Percentiles rank a stretch among this genome's conserved stretches.
These are phyloP conservation scores for Hyaloscypha bicolor DNA, from an alignment of 495 filamentous ascomycete species.

Conservation along the genomic window DNA sequence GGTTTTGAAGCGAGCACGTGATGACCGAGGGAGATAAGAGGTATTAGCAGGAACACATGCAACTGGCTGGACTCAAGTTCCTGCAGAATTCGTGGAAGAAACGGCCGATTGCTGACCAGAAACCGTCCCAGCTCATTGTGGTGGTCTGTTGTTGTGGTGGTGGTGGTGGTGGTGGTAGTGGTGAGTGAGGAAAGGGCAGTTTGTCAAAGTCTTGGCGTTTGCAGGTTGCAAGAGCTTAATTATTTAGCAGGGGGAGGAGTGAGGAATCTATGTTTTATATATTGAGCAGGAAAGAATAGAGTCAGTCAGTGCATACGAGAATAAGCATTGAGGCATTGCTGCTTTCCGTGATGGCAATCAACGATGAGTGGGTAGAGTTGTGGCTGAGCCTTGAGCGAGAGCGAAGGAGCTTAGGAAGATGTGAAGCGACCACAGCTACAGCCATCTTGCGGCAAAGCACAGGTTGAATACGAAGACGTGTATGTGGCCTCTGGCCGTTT, in stretches of 20 bases:
- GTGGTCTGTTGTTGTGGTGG: not conserved
- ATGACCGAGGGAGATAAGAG: not conserved
- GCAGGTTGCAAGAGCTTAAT: not conserved
- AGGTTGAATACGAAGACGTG: too few species aligned
- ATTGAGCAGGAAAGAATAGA: not conserved
- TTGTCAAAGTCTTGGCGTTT: not conserved
- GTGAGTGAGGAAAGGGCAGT: not conserved
- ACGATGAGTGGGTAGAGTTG: not conserved
- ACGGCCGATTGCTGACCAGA: constrained; percentile 4
- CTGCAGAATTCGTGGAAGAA: constrained; percentile 12
- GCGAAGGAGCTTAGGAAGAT: not conserved
- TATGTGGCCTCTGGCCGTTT: too few species aligned
- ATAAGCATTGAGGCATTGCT: not conserved
- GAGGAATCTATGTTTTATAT: not conserved
- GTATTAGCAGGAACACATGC: constrained; percentile 22
- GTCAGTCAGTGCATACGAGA: not conserved
- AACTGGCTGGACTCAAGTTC: constrained; percentile 10
- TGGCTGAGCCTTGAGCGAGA: not conserved
- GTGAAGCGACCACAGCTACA: not conserved
- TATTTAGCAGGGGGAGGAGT: not conserved
- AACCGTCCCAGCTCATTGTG: constrained; percentile 8
- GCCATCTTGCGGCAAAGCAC: not conserved
- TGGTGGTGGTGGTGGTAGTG: not conserved
- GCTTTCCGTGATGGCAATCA: not conserved
- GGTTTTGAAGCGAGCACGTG: constrained; percentile 18